Evolutionary conservation across 2,329 filamentous ascomycete genomes (phyloP).

Genomic region (Harringtonia lauricola): DNA sequence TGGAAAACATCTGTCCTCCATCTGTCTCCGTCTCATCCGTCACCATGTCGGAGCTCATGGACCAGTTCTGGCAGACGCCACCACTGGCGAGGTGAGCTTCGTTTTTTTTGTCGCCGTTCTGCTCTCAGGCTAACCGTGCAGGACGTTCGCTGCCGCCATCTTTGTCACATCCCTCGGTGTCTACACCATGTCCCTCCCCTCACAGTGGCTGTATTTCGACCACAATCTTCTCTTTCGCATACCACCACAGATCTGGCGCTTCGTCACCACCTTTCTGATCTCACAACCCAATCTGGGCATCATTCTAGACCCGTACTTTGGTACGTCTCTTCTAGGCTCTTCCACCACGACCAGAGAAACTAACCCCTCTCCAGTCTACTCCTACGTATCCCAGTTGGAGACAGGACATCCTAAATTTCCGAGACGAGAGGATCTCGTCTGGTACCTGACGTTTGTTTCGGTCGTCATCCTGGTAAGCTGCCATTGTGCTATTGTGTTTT

Average conservation of each 20-base stretch:
- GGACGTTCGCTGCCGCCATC: conserved; percentile 56
- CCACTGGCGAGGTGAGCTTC: conserved; percentile 29
- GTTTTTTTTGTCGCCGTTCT: neutral
- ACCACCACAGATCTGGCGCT: conserved; percentile 34
- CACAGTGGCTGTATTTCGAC: conserved; percentile 42
- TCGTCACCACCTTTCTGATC: conserved; percentile 31
- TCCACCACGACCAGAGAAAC: neutral
- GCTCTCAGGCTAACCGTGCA: conserved; percentile 21
- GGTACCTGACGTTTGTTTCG: conserved; percentile 67
- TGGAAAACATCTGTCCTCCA: neutral
- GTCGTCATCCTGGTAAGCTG: conserved; percentile 66
- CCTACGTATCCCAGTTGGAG: conserved; percentile 67
- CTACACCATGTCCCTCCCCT: conserved; percentile 43
- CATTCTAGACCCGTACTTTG: conserved; percentile 64
- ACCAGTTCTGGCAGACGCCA: conserved; percentile 28
- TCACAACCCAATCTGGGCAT: conserved; percentile 34
- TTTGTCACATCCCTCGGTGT: conserved; percentile 51
- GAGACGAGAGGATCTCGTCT: conserved; percentile 66
- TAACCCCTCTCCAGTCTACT: conserved; percentile 44
- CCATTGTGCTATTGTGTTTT: neutral
- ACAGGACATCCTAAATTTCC: conserved; percentile 58
- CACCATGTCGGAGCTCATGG: conserved; percentile 28
- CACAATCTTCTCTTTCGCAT: conserved; percentile 41
- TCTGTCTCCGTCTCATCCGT: neutral
- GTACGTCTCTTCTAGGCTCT: conserved; percentile 28